Base-by-base conservation (phyloP, 2,329 filamentous ascomycete genomes). In the Capronia coronata region DNA sequence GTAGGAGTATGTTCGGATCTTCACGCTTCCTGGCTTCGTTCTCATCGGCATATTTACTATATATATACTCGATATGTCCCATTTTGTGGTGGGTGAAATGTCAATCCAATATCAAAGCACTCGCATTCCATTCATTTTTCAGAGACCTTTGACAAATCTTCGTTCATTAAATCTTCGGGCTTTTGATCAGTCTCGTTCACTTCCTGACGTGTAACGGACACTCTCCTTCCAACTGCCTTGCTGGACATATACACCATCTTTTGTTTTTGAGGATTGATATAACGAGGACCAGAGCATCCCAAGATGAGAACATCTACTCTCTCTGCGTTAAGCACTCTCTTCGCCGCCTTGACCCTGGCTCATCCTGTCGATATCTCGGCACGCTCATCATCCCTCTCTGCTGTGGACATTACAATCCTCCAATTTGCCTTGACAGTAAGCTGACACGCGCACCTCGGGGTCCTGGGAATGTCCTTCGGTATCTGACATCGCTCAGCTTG, bases 361-460 rank as follows among this genome's bases (percentile, higher is more conserved):
- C 49, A 52, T 43, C 55, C 55, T 13, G 49, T 57, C 19, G 49
- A 55, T 16, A 27, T 49, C 10, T n/a, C 42, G 18, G 43, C 47
- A 32, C 50, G 54, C 32, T 21, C 19, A 19, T 25, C 34, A 14
- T 6, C 18, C 14, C 49, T 53, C 30, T 53, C 76, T 78, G 62
- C 75, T 35, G 68, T 65, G 10, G 77, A 80, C 58, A 65, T 75
- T 22, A 77, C 79, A 54, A 78, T 80, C 56, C 67, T 80, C 38
- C 75, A 80, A 65, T 80, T 80, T 39, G 16, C 44, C 39, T 25
- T 46, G 30, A 58, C 56, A 47, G 52, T 54, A 30, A 39, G 52
- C 18, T 19, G 7, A 3, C n/a, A 19, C 19, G 16, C 34, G 19
- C 18, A 5, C 13, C 34, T 37, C 11, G 14, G 18, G n/a, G n/a